Base-by-base conservation (phyloP, 2,329 filamentous ascomycete species). In the Diaporthe longicolla region DNA sequence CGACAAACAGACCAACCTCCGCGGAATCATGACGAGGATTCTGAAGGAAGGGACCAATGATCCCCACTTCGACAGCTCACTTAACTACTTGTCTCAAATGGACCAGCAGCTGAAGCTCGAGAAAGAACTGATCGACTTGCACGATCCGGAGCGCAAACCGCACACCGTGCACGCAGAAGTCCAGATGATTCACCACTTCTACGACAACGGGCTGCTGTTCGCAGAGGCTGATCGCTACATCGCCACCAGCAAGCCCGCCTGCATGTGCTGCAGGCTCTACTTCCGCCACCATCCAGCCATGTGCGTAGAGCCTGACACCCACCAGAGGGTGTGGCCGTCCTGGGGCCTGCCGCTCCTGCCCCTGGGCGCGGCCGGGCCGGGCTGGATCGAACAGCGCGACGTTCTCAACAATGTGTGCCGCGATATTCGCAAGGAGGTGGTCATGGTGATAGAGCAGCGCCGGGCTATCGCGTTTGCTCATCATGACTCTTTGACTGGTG, bases 221-320 rank as follows among this genome's bases (percentile, higher is more conserved):
- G 79, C 81, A 4, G 80, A 79, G 2, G 71, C 79, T 6, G 87
- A 89, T 73, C 78, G 79, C 4, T 89, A 84, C 75, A 84, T 90
- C 17, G 87, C 84, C 4, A 87, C 84, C 73, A 90, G 87, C 77
- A 90, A 89, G 77, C 83, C 83, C 0, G 84, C 88, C 4, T 90
- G 87, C 71, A 85, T 86, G 73, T 87, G 84, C 68, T 90, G 87
- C 77, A 80, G 80, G 52, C 79, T 86, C 3, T 88, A 88, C 74
- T 83, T 88, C 35, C 78, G 75, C 11, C 66, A 83, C 17, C 85
- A 88, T 65, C 83, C 83, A 0, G 79, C 78, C 3, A 75, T 10
- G 3, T 80, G 76, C 66, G 79, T 79, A 0, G 78, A 80, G 29
- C 83, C 82, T 0, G 78, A 79, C 19, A 82, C 81, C 0, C 85